Base-by-base conservation (phyloP, 306 rosid species). In the Vigna angularis region DNA sequence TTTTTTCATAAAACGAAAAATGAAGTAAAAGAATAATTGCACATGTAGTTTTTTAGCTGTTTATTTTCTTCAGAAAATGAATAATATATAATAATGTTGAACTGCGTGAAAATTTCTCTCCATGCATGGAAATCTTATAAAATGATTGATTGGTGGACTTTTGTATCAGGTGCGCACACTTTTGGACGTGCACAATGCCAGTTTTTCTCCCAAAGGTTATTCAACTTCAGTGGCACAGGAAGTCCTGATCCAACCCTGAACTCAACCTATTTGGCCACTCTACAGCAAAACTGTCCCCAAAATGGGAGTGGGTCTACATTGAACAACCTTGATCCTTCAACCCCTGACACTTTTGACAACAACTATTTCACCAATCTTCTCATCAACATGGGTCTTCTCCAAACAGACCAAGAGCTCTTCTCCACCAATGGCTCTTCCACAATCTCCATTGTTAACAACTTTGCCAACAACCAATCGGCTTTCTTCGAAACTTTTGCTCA, bases 181-280 rank as follows among this genome's bases (percentile, higher is more conserved):
- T 87, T 93, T 67, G 98, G 98, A 0, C 86, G 91, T 9, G 83
- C 97, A 18, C 96, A 88, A 3, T 91, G 98, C 42, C 55, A 36
- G 18, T 30, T 57, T 34, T 93, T 93, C 82, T 58, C 62, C 26
- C 73, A 66, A 34, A 80, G 98, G 36, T 63, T 93, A 0, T 88
- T 58, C 86, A 83, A 91, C 72, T 93, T 91, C 70, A 86, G 4
- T 11, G 75, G 76, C 45, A 84, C 79, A 0, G 86, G 88, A 13
- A 84, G 52, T 18, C 90, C 96, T 0, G 98, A 91, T 36, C 93
- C 98, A 6, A 86, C 90, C 0, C 73, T 93, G 36, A 85, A 80
- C 86, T 6, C 94, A 1, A 72, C 90, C 14, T 89, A 87, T 77
- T 65, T 88, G 75, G 76, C 86, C 0, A 77, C 88, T 26, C 88